phyloP scores from a whole-genome alignment of 2,329 filamentous ascomycete species.

The Fusarium sp. region DNA sequence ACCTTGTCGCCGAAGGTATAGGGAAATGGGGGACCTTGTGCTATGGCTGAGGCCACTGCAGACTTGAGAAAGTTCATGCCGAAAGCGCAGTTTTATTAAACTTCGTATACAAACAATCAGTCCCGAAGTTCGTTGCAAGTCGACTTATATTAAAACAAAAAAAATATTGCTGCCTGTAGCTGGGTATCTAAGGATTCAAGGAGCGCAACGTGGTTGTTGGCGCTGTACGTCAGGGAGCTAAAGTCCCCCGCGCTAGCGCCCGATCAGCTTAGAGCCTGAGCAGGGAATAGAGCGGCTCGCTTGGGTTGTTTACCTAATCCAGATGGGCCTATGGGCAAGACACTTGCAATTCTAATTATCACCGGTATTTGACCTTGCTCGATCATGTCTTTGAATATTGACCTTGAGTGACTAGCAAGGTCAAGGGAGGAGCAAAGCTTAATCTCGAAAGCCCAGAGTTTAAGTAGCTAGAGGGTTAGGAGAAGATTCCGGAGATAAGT shows the following conservation, averaged over 20 bases:
- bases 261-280: conserved; percentile 20
- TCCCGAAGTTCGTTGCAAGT: not conserved
- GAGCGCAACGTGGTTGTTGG: conserved; percentile 49
- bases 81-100: not conserved
- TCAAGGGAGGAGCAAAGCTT: not conserved
- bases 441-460: too few species aligned
- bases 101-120: not conserved
- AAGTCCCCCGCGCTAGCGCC: conserved; percentile 48
- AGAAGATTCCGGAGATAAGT: too few species aligned
- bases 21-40: conserved; percentile 92
- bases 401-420: too few species aligned
- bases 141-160: conserved; percentile 8
- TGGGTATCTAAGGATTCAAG: conserved; percentile 25
- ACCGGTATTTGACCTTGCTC: too few species aligned
- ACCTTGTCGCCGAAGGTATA: conserved; percentile 95
- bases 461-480: too few species aligned
- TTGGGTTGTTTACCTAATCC: conserved; percentile 13
- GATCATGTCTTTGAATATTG: too few species aligned
- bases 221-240: conserved; percentile 35
- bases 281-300: conserved; percentile 22
- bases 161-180: conserved; percentile 17
- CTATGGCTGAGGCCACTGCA: conserved; percentile 95
- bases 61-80: conserved; percentile 98
- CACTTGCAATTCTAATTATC: too few species aligned
- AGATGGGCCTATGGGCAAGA: not conserved